Percentiles rank a stretch among this genome's conserved stretches.
These are phyloP conservation scores for Colletotrichum magnum DNA, from an alignment of 2,329 filamentous ascomycete genomes.

Conservation along the genomic window DNA sequence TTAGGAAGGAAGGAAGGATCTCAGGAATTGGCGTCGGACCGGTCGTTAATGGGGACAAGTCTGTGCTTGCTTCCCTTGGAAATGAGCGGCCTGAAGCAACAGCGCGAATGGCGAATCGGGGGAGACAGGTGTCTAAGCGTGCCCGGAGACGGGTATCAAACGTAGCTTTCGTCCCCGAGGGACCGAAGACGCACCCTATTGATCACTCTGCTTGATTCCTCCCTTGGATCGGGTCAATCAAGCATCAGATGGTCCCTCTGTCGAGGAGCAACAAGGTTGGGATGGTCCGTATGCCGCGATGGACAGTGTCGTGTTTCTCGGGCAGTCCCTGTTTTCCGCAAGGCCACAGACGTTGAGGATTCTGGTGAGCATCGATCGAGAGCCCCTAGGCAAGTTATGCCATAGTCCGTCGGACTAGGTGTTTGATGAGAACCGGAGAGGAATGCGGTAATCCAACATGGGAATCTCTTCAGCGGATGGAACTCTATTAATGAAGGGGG, in stretches of 20 bases:
- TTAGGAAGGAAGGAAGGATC: conserved; percentile 25
- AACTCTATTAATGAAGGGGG: conserved; percentile 8
- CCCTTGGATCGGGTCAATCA: not conserved
- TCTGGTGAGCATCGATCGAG: no score
- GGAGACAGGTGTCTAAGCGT: conserved; percentile 20
- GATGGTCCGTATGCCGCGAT: conserved; percentile 4
- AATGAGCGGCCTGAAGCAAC: conserved; percentile 27
- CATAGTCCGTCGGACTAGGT: not conserved
- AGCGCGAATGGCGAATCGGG: not conserved
- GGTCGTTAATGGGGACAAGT: conserved; percentile 8
- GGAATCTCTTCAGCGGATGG: not conserved
- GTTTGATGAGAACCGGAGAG: not conserved
- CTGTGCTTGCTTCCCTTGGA: conserved; percentile 6
- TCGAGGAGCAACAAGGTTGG: conserved; percentile 17
- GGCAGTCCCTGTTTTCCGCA: conserved; percentile 3
- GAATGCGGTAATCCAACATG: conserved; percentile 2
- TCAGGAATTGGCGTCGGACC: conserved; percentile 9
- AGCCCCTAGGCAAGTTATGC: not conserved
- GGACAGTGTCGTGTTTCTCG: conserved; percentile 11
- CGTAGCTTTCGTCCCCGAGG: conserved; percentile 25
- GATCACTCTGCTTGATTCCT: not conserved
- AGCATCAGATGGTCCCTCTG: conserved; percentile 18
- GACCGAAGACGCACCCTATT: conserved; percentile 14
- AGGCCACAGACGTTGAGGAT: not conserved
- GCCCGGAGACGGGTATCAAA: conserved; percentile 30